phyloP scores from a whole-genome alignment of 345 rosid species.

The Eucalyptus pauciflora region DNA sequence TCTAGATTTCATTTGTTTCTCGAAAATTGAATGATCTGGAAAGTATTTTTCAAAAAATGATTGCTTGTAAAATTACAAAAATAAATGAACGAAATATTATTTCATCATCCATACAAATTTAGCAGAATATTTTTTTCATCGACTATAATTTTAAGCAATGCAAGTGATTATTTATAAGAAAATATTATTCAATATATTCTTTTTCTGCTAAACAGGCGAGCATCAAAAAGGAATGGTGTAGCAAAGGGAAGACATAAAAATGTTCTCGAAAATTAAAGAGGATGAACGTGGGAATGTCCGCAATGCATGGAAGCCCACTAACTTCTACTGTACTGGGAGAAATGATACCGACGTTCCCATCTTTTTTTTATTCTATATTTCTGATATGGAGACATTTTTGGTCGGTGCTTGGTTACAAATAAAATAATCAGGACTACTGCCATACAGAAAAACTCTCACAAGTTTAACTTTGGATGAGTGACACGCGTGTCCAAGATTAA shows the following conservation, averaged over 20 bases:
- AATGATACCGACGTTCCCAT: background rate
- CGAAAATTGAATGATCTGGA: accelerated
- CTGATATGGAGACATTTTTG: background rate
- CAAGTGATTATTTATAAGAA: background rate
- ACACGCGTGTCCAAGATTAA: background rate
- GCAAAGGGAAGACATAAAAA: background rate
- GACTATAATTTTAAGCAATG: background rate
- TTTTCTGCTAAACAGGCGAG: background rate
- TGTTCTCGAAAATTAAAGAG: background rate
- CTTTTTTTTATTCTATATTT: background rate
- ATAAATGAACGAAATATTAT: background rate
- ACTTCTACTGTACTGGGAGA: background rate
- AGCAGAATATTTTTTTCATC: accelerated
- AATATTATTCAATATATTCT: background rate
- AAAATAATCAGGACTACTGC: background rate
- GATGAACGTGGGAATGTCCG: background rate
- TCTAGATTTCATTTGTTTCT: accelerated
- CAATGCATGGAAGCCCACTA: background rate
- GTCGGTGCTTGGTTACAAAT: background rate
- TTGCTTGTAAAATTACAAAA: accelerated
- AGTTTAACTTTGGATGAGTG: background rate
- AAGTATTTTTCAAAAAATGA: background rate
- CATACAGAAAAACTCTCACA: background rate
- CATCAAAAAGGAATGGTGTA: background rate
- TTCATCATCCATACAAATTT: background rate